Conservation (phyloP, 176 grass and related monocot genomes). For the Stipa capillata region DNA sequence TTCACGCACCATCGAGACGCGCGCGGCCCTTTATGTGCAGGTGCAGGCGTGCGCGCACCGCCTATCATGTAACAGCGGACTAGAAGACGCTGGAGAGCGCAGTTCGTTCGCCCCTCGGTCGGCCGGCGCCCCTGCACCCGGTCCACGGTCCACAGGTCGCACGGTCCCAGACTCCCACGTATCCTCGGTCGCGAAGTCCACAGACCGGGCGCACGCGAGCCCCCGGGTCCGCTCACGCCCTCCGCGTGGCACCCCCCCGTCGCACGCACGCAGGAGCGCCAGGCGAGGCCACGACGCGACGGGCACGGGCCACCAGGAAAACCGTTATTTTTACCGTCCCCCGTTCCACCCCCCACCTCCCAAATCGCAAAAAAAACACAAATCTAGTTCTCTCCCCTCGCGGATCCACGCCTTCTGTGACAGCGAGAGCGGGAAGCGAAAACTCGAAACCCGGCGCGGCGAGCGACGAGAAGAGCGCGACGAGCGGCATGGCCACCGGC, state of each 20-base stretch:
- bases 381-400: background rate
- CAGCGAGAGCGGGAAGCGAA: slow-evolving; percentile 43
- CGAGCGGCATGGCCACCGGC: slow-evolving; percentile 23
- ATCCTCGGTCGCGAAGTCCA: rapidly evolving
- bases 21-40: too few relatives aligned
- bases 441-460: slow-evolving; percentile 39
- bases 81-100: slow-evolving; percentile 13
- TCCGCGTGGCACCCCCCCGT: slow-evolving; percentile 7
- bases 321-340: slow-evolving; percentile 35
- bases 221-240: background rate
- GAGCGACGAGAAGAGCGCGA: too few relatives aligned
- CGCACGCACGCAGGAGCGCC: background rate
- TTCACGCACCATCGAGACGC: too few relatives aligned
- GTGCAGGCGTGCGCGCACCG: background rate
- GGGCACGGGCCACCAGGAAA: background rate
- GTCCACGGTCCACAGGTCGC: background rate
- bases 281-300: background rate
- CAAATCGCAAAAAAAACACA: background rate
- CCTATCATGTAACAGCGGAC: background rate
- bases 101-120: background rate
- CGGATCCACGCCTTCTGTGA: background rate
- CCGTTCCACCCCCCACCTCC: background rate
- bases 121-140: background rate
- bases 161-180: too few relatives aligned
- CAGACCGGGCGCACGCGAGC: background rate